These are phyloP conservation scores for Aspergillus pseudotamarii DNA, from an alignment of 2,329 filamentous ascomycete genomes.

Conservation along the genomic window DNA sequence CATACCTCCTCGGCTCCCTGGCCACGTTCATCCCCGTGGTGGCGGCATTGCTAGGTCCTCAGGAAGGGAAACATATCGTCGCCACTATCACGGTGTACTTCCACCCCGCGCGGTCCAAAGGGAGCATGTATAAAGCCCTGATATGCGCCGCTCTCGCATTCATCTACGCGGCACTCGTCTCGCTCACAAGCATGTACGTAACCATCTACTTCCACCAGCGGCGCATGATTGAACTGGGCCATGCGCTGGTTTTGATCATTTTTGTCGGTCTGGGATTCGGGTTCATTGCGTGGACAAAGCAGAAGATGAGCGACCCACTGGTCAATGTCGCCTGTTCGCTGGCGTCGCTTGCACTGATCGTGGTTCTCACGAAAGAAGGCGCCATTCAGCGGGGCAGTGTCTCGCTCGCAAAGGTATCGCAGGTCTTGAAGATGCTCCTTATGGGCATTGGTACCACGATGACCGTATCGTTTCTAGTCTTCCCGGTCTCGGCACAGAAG, in stretches of 20 bases:
- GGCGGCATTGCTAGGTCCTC: constrained; percentile 73
- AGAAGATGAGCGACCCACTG: constrained; percentile 73
- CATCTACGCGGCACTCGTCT: constrained; percentile 74
- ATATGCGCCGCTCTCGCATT: constrained; percentile 77
- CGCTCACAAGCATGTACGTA: constrained; percentile 83
- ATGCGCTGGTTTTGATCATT: constrained; percentile 75
- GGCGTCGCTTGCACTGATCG: constrained; percentile 85
- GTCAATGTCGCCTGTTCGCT: constrained; percentile 85
- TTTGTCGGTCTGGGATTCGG: constrained; percentile 87
- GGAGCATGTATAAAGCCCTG: constrained; percentile 86
- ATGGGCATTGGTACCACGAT: constrained; percentile 74
- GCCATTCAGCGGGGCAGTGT: constrained; percentile 81
- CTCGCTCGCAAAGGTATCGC: constrained; percentile 76
- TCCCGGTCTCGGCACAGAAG: constrained; percentile 74
- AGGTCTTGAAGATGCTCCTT: constrained; percentile 79
- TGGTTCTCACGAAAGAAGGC: constrained; percentile 87
- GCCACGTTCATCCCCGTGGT: constrained; percentile 79
- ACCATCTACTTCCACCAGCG: constrained; percentile 72
- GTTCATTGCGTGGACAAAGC: constrained; percentile 85
- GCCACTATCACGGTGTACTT: constrained; percentile 95
- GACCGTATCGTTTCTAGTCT: constrained; percentile 75
- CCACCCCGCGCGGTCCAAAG: constrained; percentile 83
- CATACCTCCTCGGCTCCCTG: constrained; percentile 83
- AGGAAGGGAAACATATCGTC: constrained; percentile 92
- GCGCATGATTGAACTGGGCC: constrained; percentile 69